phyloP scores from a whole-genome alignment of 2,329 filamentous ascomycete species.

The Nothomitra cinnamomea region DNA sequence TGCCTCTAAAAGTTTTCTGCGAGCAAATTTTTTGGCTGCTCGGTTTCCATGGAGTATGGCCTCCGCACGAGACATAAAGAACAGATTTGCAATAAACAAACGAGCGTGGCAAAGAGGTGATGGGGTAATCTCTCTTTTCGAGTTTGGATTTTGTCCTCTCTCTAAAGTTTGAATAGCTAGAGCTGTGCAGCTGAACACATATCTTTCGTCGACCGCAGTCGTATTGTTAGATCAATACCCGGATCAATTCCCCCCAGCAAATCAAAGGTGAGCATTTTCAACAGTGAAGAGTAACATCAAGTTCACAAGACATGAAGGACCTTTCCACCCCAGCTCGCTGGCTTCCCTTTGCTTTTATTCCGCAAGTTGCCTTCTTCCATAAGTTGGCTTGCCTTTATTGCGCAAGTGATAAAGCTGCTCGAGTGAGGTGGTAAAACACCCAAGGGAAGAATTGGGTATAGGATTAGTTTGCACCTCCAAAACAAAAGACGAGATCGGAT shows the following conservation, averaged over 20 bases:
- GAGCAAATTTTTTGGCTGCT: background rate
- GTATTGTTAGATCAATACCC: background rate
- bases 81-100: background rate
- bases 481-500: background rate
- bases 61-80: background rate
- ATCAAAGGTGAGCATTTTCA: background rate
- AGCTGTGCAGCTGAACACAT: conserved; percentile 3
- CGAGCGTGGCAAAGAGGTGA: background rate
- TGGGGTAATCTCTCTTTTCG: conserved; percentile 1
- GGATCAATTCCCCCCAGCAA: background rate
- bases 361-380: conserved; percentile 3
- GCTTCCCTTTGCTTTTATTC: conserved; percentile 5
- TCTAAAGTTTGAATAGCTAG: conserved; percentile 4
- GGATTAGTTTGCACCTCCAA: background rate
- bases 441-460: background rate
- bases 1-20: background rate
- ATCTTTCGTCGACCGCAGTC: background rate
- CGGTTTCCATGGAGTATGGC: background rate
- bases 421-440: conserved; percentile 3
- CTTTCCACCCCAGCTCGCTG: conserved; percentile 3
- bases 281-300: background rate
- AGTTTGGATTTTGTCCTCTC: conserved; percentile 4
- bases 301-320: background rate
- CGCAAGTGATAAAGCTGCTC: conserved; percentile 5
- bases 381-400: conserved; percentile 5